A percentile compares a stretch with the other conserved stretches of the same genome.
Evolutionary conservation across 176 grass and related monocot species (phyloP).

Genomic region (Bonia amplexicaulis): DNA sequence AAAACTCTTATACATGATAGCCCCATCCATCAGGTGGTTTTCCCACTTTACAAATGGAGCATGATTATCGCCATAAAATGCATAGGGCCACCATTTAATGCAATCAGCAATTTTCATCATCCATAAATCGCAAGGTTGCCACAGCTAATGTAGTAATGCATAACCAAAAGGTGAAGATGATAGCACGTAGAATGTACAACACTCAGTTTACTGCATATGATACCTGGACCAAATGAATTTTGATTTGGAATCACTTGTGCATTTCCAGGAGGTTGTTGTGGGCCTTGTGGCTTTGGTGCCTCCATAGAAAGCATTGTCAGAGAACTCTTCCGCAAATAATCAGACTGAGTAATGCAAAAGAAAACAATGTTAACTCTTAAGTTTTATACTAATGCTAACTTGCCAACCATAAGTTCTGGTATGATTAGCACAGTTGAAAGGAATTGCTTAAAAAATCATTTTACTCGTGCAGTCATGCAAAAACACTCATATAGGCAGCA

Average conservation of each 20-base stretch:
- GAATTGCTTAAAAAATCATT: neutral
- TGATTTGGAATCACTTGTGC: slow-evolving; percentile 49
- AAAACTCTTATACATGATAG: neutral
- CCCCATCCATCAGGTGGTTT: neutral
- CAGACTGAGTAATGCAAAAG: slow-evolving; percentile 48
- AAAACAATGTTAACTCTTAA: slow-evolving; percentile 11
- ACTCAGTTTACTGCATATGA: neutral
- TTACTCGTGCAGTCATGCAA: neutral
- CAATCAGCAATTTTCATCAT: neutral
- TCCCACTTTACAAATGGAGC: neutral
- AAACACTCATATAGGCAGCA: neutral
- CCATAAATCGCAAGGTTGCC: neutral
- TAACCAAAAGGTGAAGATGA: neutral
- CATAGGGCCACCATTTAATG: neutral
- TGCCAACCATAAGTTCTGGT: neutral
- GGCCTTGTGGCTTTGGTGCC: slow-evolving; percentile 29
- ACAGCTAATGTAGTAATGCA: neutral
- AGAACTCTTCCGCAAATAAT: slow-evolving; percentile 92
- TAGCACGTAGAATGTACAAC: neutral
- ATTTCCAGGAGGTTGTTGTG: slow-evolving; percentile 50
- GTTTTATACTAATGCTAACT: neutral
- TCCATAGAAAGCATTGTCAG: slow-evolving; percentile 84
- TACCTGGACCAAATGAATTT: slow-evolving; percentile 54
- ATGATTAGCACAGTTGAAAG: neutral
- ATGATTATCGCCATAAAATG: neutral